Conservation (phyloP, 2,329 filamentous ascomycete genomes). For the Xylariales sp. region DNA sequence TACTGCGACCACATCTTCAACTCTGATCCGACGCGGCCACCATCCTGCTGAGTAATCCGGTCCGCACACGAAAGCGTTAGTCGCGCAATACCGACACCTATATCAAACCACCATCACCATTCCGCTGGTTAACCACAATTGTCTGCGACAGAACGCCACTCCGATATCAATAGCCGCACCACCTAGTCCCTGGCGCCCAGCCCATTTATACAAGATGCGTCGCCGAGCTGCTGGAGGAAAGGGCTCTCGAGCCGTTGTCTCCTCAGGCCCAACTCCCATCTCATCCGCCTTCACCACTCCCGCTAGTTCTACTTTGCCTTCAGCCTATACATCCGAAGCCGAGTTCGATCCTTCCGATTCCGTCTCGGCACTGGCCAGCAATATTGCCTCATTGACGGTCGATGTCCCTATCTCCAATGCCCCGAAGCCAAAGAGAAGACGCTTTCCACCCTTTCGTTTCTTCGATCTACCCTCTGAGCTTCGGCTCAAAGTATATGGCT, state of each 20-base stretch:
- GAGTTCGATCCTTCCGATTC: conserved; percentile 26
- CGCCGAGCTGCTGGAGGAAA: conserved; percentile 24
- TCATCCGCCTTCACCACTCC: conserved; percentile 30
- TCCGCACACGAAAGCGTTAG: too few relatives aligned
- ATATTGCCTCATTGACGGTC: conserved; percentile 40
- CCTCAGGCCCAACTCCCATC: conserved; percentile 24
- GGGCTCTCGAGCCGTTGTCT: conserved; percentile 26
- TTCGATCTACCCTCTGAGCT: conserved; percentile 65
- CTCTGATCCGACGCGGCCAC: too few relatives aligned
- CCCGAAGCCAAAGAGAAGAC: conserved; percentile 27
- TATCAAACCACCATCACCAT: too few relatives aligned
- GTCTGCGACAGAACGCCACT: too few relatives aligned
- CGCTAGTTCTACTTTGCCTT: conserved; percentile 31
- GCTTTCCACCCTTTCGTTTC: conserved; percentile 53
- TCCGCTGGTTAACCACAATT: too few relatives aligned
- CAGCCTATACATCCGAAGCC: conserved; percentile 32
- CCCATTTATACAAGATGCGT: conserved; percentile 18
- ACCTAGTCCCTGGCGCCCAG: too few relatives aligned
- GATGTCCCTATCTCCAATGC: conserved; percentile 24
- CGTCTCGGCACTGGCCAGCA: conserved; percentile 33
- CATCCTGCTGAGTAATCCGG: too few relatives aligned
- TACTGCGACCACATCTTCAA: too few relatives aligned
- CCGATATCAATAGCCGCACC: neutral
- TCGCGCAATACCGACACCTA: too few relatives aligned
- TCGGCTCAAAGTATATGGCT: conserved; percentile 62